Evolutionary conservation across 1,284 basidiomycete species (phyloP), one percentile per base, ranked within the genome.

Genomic region (Microbotryum silenes-acaulis): DNA sequence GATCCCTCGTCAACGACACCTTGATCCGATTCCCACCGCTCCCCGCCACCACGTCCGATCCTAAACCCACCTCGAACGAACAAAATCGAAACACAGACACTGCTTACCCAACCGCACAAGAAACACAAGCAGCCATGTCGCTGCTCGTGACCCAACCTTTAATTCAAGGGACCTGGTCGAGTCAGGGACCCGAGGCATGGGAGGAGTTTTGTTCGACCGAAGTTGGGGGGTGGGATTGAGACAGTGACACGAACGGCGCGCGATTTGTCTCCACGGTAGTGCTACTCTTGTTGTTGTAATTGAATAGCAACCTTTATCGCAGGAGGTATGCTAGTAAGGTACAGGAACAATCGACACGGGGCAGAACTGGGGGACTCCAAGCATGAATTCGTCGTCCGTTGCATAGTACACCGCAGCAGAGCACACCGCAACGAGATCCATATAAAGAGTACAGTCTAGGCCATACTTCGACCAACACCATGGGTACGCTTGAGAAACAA

Each of bases 91-190:
- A 52, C 23, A 47, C 46, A 51, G 37, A 44, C n/a, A 20, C 18
- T 37, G 47, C 42, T 27, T 18, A 47, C n/a, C 67, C 67, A 2
- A 60, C 56, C 16, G 31, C 53, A 21, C 65, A 69, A 54, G 50
- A 60, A 37, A 23, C 64, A 2, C 67, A 69, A 20, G 65, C 61
- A 0, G 56, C 60, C 14, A 58, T 69, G 49, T 49, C 42, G 1
- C 54, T 69, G 6, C 52, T 69, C 6, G 67, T 54, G 4, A 58
- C 61, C 0, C 67, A 69, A 51, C 67, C 67, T 14, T 57, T 69
- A 8, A 7, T 69, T 2, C 65, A 62, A 10, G 60, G 63, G 5
- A 68, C 52, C 37, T 33, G 50, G 51, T 29, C 51, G 48, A 25
- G 54, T 45, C 45, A 53, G 57, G 6, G 57, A 51, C 37, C 47